phyloP scores from a whole-genome alignment of 192 early-diverging fungal species.

The Gamsiella multidivaricata region DNA sequence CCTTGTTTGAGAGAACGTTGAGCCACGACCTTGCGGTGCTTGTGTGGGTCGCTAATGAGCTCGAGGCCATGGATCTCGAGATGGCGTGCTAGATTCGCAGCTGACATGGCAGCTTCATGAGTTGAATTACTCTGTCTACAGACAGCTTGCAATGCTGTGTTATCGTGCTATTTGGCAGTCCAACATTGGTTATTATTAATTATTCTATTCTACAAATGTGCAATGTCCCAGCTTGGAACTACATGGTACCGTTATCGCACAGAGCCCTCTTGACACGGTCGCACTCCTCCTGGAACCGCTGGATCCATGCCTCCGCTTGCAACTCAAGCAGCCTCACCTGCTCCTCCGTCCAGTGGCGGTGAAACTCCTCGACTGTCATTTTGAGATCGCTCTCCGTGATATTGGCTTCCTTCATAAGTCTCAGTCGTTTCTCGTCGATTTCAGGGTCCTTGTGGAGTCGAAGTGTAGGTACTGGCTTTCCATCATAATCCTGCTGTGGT shows the following conservation, averaged over 20 bases:
- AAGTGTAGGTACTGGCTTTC: no score
- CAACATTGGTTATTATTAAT: no score
- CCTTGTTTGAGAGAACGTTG: conserved; percentile 38
- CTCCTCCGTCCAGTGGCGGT: conserved; percentile 16
- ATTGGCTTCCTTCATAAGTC: conserved; percentile 5
- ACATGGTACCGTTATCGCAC: conserved; percentile 8
- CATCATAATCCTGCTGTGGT: neutral
- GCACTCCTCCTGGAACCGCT: conserved; percentile 37
- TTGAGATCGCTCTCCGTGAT: conserved; percentile 2
- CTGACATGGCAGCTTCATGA: conserved; percentile 27
- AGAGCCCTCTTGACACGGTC: conserved; percentile 26
- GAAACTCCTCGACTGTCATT: conserved; percentile 43
- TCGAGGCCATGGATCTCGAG: conserved; percentile 35
- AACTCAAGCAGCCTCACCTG: conserved; percentile 31
- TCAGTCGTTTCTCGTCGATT: conserved; percentile 6
- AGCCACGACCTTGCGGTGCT: conserved; percentile 51
- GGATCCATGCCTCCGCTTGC: conserved; percentile 30
- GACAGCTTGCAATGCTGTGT: no score
- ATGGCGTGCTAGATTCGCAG: conserved; percentile 36
- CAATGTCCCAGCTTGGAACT: no score
- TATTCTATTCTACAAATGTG: no score
- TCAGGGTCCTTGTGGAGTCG: conserved; percentile 4
- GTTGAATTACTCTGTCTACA: no score
- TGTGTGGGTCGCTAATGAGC: conserved; percentile 33
- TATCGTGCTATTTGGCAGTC: no score